Conservation (phyloP, 169 alveolate genomes). For the Toxoplasma gondii region DNA sequence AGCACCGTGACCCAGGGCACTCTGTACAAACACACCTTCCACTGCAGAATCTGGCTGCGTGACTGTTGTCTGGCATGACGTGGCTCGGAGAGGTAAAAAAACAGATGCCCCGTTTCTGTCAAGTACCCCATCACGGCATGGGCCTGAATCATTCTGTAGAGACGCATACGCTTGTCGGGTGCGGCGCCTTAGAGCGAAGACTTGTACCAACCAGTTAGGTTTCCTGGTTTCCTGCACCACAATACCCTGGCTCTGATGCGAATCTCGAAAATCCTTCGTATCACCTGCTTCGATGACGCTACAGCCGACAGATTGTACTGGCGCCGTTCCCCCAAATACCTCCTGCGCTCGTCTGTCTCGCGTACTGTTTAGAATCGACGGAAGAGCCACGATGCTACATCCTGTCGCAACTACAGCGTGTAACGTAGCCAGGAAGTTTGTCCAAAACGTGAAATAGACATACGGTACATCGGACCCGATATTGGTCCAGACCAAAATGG, state of each 20-base stretch:
- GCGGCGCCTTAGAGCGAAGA: not conserved
- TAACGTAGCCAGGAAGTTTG: not conserved
- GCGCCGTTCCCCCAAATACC: not conserved
- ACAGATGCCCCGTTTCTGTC: no score
- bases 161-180: not conserved
- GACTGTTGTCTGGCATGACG: no score
- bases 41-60: no score
- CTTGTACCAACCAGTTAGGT: not conserved
- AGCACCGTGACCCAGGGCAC: no score
- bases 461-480: not conserved
- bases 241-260: not conserved
- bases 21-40: no score
- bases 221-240: no score
- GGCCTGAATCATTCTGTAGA: not conserved
- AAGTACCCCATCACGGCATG: not conserved
- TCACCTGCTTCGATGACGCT: not conserved
- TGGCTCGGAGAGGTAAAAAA: no score
- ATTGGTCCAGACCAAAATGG: not conserved
- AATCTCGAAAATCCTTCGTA: not conserved
- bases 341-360: not conserved
- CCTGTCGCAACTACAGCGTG: not conserved
- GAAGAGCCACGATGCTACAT: not conserved
- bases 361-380: not conserved
- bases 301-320: not conserved
- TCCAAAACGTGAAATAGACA: not conserved